Percentiles rank a stretch among this genome's conserved stretches.
Evolutionary conservation across 1,139 yeast genomes (phyloP).

Genomic region (Kazachstania sp.): DNA sequence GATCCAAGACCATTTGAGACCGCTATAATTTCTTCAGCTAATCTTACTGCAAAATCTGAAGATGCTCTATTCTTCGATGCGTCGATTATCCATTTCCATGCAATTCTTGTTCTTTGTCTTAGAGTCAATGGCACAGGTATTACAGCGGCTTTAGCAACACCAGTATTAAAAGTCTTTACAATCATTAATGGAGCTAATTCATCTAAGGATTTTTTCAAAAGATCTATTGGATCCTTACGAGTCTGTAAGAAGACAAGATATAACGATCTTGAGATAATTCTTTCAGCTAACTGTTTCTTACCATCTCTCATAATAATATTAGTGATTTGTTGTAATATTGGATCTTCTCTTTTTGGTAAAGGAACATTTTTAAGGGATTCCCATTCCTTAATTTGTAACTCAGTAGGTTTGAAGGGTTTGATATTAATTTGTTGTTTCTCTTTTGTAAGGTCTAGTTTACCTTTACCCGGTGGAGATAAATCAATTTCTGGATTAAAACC

Average conservation of each 20-base stretch:
- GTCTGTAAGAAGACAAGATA: conserved; percentile 47
- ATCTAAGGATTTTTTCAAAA: conserved; percentile 68
- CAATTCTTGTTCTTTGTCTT: conserved; percentile 77
- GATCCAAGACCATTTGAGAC: conserved; percentile 74
- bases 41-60: conserved; percentile 73
- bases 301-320: conserved; percentile 93
- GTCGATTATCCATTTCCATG: conserved; percentile 84
- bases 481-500: conserved; percentile 30
- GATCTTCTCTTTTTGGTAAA: conserved; percentile 59
- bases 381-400: conserved; percentile 50
- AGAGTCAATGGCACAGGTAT: conserved; percentile 78
- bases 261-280: conserved; percentile 64
- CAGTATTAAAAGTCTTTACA: conserved; percentile 71
- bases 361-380: conserved; percentile 43
- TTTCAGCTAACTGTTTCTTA: conserved; percentile 73
- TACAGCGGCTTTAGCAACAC: conserved; percentile 71
- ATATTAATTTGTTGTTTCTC: conserved; percentile 15
- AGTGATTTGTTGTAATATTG: conserved; percentile 65
- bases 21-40: conserved; percentile 79
- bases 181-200: conserved; percentile 78
- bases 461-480: conserved; percentile 32
- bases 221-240: conserved; percentile 57
- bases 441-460: conserved; percentile 38
- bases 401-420: conserved; percentile 44
- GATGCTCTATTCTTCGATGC: conserved; percentile 74